phyloP scores from a whole-genome alignment of 805 yeast genomes.

The Wickerhamomyces queroliae region DNA sequence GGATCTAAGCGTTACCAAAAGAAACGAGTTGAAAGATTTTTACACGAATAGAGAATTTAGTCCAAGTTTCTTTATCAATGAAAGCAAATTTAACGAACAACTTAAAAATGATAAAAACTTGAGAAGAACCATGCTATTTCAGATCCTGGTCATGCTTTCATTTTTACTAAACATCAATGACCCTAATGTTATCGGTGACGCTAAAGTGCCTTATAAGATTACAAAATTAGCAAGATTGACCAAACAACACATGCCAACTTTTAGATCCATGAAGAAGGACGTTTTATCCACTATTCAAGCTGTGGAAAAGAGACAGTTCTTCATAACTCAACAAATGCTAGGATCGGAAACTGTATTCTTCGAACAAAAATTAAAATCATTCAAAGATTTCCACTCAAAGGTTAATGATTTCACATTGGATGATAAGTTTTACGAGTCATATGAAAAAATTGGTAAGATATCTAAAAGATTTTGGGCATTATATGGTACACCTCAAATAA shows the following conservation, averaged over 20 bases:
- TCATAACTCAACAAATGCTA: not conserved
- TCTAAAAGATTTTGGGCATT: slow-evolving; percentile 15
- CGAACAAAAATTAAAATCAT: slow-evolving; percentile 5
- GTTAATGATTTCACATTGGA: slow-evolving; percentile 3
- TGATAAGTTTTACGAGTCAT: slow-evolving; percentile 3
- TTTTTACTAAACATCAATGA: not conserved
- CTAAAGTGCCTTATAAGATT: not conserved
- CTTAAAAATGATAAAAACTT: slow-evolving; percentile 10
- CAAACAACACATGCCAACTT: not conserved
- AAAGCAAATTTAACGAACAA: slow-evolving; percentile 11
- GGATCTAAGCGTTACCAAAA: slow-evolving; percentile 6
- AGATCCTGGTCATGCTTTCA: slow-evolving; percentile 3
- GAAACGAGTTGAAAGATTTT: slow-evolving; percentile 5
- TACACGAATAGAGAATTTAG: slow-evolving; percentile 11
- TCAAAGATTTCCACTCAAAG: slow-evolving; percentile 2
- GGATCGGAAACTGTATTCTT: slow-evolving; percentile 5
- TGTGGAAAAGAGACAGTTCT: slow-evolving; percentile 5
- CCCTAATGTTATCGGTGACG: too few relatives aligned
- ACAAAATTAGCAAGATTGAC: not conserved
- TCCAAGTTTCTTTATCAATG: slow-evolving; percentile 12
- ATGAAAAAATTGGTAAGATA: slow-evolving; percentile 3
- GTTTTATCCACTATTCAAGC: not conserved
- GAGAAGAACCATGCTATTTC: slow-evolving; percentile 12
- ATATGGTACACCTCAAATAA: slow-evolving; percentile 19
- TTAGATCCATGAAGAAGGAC: slow-evolving; percentile 3